Base-by-base conservation (phyloP, 2,329 filamentous ascomycete species). In the Stylonectria norvegica region DNA sequence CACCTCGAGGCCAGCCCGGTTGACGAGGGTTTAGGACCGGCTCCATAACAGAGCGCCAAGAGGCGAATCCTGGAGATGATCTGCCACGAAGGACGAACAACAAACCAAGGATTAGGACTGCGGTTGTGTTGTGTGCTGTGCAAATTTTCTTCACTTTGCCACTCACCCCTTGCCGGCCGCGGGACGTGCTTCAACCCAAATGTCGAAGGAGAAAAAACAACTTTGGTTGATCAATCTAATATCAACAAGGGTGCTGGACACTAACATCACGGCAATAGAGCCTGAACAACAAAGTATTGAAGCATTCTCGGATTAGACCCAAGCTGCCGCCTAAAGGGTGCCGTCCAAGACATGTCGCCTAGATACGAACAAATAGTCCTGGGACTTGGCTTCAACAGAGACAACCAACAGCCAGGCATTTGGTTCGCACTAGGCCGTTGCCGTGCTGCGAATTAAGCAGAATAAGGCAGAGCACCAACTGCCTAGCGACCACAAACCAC, bases 11-110 rank as follows among this genome's bases (percentile, higher is more conserved):
- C 38, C 20, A 37, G 17, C 36, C 36, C 33, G n/a, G 36, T 33
- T 22, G 34, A 29, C 36, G 31, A 42, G 31, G 34, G 44, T 25
- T 41, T 42, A 42, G 28, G 25, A 40, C 41, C 36, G 36, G 28
- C 8, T 30, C 7, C 9, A 15, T 10, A 10, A 31, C 30, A 40
- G 47, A 41, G 51, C 51, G 49, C 53, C 51, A 36, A 31, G 27
- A 42, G 31, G 31, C 33, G 47, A 37, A 45, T 47, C 31, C 41
- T 29, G 36, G 19, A 25, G 30, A 25, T 39, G 45, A 55, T 53
- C 45, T 47, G 47, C 41, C 19, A 42, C 30, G 31, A 28, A 32
- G 33, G n/a, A 33, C 42, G 42, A 45, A 15, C 30, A 27, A 9
- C 20, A 14, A 31, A 15, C 14, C 22, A 23, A 20, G 42, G 38